Conservation (phyloP, 768 basidiomycete genomes). For the Scleroderma bovista region DNA sequence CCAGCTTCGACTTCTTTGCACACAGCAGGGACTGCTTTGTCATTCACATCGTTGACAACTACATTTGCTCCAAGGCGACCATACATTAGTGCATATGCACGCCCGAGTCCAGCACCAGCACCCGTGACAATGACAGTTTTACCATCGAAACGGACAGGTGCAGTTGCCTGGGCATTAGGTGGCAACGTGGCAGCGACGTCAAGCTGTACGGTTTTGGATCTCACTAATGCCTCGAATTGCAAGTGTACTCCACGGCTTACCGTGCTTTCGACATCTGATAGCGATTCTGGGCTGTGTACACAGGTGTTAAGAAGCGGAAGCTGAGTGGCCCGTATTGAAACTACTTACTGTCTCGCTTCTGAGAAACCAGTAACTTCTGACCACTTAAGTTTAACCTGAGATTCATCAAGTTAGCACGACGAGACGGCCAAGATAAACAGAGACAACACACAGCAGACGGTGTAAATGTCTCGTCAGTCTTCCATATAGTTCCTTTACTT, state of each 20-base stretch:
- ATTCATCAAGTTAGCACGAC: neutral
- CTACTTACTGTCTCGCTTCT: constrained; percentile 59
- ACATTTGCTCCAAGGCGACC: constrained; percentile 92
- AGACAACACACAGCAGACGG: constrained; percentile 73
- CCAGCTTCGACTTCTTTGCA: constrained; percentile 84
- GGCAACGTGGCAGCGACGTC: constrained; percentile 58
- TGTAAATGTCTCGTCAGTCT: constrained; percentile 84
- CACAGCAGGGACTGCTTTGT: constrained; percentile 76
- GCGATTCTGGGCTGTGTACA: constrained; percentile 50
- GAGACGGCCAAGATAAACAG: neutral
- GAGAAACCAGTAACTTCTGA: constrained; percentile 74
- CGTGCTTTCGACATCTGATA: constrained; percentile 57
- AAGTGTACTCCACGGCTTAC: constrained; percentile 28
- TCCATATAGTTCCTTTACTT: constrained; percentile 82
- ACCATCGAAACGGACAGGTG: constrained; percentile 75
- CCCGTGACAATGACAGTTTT: constrained; percentile 95
- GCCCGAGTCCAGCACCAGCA: constrained; percentile 90
- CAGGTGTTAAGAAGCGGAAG: constrained; percentile 10
- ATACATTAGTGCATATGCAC: constrained; percentile 89
- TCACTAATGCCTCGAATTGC: neutral
- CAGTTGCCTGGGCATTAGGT: constrained; percentile 61
- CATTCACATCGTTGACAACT: constrained; percentile 91
- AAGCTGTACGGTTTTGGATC: constrained; percentile 38
- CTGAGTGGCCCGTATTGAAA: constrained; percentile 1
- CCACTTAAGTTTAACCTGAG: constrained; percentile 81